Percentiles rank a stretch among this genome's conserved stretches.
Conservation (phyloP, 768 basidiomycete species). For the Lyophyllum atratum region DNA sequence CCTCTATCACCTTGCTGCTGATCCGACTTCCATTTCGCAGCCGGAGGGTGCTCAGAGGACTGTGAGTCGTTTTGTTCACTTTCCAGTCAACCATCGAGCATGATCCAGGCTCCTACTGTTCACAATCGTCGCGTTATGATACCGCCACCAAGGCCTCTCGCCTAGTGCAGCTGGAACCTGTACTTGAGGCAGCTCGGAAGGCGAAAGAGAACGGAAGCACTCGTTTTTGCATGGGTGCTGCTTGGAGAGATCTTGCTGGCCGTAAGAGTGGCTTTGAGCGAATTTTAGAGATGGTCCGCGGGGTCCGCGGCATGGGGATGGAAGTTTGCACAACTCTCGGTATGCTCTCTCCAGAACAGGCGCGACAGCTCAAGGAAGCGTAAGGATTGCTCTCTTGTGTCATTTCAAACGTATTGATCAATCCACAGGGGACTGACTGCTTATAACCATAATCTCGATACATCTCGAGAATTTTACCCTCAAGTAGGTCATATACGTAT, state of each 20-base stretch:
- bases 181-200: slow-evolving; percentile 87
- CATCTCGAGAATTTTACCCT: slow-evolving; percentile 95
- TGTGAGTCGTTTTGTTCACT: slow-evolving; percentile 52
- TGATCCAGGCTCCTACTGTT: slow-evolving; percentile 87
- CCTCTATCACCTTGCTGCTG: slow-evolving; percentile 25
- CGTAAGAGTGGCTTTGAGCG: slow-evolving; percentile 92
- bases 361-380: slow-evolving; percentile 90
- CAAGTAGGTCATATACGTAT: slow-evolving; percentile 47
- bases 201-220: slow-evolving; percentile 98
- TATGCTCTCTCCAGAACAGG: slow-evolving; percentile 95
- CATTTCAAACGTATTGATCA: slow-evolving; percentile 1
- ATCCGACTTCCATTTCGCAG: slow-evolving; percentile 37
- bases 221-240: slow-evolving; percentile 98
- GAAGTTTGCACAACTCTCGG: slow-evolving; percentile 99
- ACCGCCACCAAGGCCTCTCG: slow-evolving; percentile 88
- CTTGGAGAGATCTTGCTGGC: slow-evolving; percentile 94
- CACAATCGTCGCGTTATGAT: slow-evolving; percentile 92
- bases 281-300: slow-evolving; percentile 89
- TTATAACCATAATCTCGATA: slow-evolving; percentile 99
- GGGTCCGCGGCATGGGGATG: slow-evolving; percentile 95
- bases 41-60: slow-evolving; percentile 95
- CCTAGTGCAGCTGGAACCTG: slow-evolving; percentile 87
- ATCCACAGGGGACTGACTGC: slow-evolving; percentile 81
- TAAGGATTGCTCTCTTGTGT: slow-evolving; percentile 38
- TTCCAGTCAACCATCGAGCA: slow-evolving; percentile 2